Evolutionary conservation across 2,329 filamentous ascomycete species (phyloP), one percentile per base, ranked within the genome.

Genomic region (Zarea fungicola): DNA sequence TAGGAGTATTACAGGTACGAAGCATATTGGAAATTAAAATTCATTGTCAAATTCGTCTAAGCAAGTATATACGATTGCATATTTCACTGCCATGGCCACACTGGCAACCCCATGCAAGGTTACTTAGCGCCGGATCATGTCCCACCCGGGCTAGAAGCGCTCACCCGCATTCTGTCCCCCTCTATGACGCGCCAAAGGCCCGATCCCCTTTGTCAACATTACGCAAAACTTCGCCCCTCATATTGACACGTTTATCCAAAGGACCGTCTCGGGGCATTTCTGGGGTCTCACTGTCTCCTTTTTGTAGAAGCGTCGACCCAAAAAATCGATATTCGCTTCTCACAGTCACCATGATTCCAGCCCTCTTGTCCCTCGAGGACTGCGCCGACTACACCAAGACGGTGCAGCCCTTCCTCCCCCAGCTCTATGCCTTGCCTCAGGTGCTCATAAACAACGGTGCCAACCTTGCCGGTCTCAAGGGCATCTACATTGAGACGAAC

Each of bases 401-500:
- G 1, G 84, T 96, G 56, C 72, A 81, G 55, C 90, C 90, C 9
- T 96, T 81, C 65, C 62, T 89, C 39, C 73, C 79, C 9, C 84
- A 90, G 65, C 73, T 91, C 50, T 78, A 79, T 62, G 74, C 81
- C 59, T 76, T 96, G 26, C 88, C 89, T 10, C 72, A 77, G 49
- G 80, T 81, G 56, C 63, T 87, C 46, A 64, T 81, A 53, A 76
- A 80, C 43, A 79, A 78, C 56, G 72, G 81, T 54, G 75, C 75
- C 55, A 81, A 80, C 62, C 67, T 77, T 28, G 75, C 81, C 45
- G 80, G 73, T 45, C 71, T 96, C 48, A 75, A 81, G 58, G 72
- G 83, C 40, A 70, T 96, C 50, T 99, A 97, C 61, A 65, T 86
- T 48, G 75, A 82, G 41, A 97, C 92, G 16, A 97, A 99, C 63